Base-by-base conservation (phyloP, 106 monocot species). In the Dioscorea alata region DNA sequence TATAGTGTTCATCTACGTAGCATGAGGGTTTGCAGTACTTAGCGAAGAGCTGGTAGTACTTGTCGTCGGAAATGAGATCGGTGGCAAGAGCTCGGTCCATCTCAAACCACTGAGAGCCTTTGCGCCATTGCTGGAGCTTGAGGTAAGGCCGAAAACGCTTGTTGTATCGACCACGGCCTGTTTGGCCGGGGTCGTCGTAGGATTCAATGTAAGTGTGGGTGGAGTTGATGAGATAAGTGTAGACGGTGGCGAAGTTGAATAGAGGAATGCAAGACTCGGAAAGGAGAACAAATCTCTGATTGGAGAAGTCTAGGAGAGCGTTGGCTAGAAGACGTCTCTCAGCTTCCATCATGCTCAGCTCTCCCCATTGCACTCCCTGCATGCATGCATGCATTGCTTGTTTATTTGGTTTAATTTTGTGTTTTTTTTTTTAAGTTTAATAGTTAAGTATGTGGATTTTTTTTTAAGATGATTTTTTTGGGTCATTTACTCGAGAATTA, bases 1-100 rank as follows among this genome's bases (percentile, higher is more conserved):
- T 62, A 52, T 84, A 84, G 57, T 84, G 84, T 71, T 84, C 84
- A 48, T 84, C 84, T 2, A 71, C 84, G 13, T 80, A 80, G 73
- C 84, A 84, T 2, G 65, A 17, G 23, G 80, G 76, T 20, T 49
- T 58, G 73, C 84, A 84, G 60, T 48, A 63, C 23, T 74, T 60
- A 18, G 25, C 23, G 48, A 79, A 79, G 33, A 51, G 60, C 0
- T 62, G 73, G 64, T 69, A 79, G 63, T 69, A 79, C 19, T 49
- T 48, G 62, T 16, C 16, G 73, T 79, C 79, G 2, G 62, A 54
- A 54, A 79, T 48, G 2, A 79, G 68, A 16, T 13, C 7, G 48
- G 63, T n/a, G 12, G 79, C 79, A 1, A 74, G 61, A 0, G 5
- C 8, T 8, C 79, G 67, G 23, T 74, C 21, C 14, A 74, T 48